phyloP scores from a whole-genome alignment of 2,329 filamentous ascomycete genomes.

The Calonectria ilicicola region DNA sequence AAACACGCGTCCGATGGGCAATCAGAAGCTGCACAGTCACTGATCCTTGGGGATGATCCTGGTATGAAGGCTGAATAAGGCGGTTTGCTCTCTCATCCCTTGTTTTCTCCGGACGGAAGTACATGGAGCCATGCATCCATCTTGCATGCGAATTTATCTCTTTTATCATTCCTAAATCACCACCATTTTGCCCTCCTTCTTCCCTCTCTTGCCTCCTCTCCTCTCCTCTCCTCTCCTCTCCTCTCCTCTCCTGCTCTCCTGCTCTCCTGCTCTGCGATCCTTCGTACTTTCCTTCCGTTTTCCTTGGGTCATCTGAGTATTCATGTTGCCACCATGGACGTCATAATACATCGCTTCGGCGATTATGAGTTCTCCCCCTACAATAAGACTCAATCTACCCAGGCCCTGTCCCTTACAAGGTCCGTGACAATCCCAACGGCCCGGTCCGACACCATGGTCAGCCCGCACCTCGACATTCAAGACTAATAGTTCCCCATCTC shows the following conservation, averaged over 20 bases:
- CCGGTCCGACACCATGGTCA: neutral
- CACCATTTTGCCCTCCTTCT: neutral
- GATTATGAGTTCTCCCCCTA: constrained; percentile 47
- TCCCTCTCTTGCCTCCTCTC: neutral
- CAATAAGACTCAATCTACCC: constrained; percentile 30
- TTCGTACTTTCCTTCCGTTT: neutral
- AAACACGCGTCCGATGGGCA: neutral
- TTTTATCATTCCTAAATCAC: neutral
- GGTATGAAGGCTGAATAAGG: constrained; percentile 12
- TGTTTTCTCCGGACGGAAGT: neutral
- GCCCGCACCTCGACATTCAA: constrained; percentile 5
- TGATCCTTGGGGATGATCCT: constrained; percentile 11
- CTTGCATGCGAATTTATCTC: neutral
- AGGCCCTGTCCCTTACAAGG: constrained; percentile 31
- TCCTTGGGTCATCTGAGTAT: constrained; percentile 4
- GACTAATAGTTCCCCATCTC: constrained; percentile 10
- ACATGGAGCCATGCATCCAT: neutral
- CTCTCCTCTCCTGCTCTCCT: neutral
- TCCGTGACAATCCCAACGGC: constrained; percentile 24
- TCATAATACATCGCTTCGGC: constrained; percentile 47
- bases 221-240: neutral
- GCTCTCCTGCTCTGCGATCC: neutral
- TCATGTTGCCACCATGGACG: constrained; percentile 45
- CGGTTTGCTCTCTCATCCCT: constrained; percentile 14
- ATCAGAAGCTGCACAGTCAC: neutral